Evolutionary conservation across 345 rosid genomes (phyloP), one percentile per base, ranked within the genome.

Genomic region (Eucalyptus erythrocorys): DNA sequence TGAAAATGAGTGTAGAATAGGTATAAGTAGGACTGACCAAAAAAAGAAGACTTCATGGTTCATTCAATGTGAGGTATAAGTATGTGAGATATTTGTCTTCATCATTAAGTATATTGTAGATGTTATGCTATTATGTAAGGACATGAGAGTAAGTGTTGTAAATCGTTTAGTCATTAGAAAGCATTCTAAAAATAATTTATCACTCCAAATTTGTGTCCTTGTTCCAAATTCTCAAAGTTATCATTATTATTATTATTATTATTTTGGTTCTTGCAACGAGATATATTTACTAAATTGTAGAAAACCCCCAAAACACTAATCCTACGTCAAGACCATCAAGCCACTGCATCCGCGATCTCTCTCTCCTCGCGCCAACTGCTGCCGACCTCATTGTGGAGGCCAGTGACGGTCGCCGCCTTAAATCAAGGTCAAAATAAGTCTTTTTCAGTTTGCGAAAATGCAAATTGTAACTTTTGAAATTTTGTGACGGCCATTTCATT

Each of bases 71-170:
- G 55, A 51, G 55, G 4, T 51, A 7, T 3, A 51, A 51, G 24
- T 51, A 24, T 19, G 9, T 19, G 55, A 17, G 55, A 51, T 19
- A 51, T 51, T 51, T 51, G 55, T 51, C 55, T 19, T 51, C 55
- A 3, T 51, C 55, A 0, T 51, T 51, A 51, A 51, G 24, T 51
- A 51, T 51, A 0, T 51, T 51, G 24, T 7, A 17, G 9, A 0
- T 51, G 55, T 51, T 51, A 51, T 51, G 24, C 55, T 51, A 51
- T 51, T 17, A 51, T 51, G 55, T 51, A 51, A 51, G 0, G 55
- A 51, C 55, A 51, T 51, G 10, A 51, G 55, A 24, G 9, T 51
- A 51, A 51, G 55, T 51, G 55, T 51, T 51, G 55, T 51, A 17
- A 0, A 51, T 51, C 9, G 10, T 17, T 51, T 51, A 51, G 55